Conservation (phyloP, 306 rosid genomes). For the Vigna radiata region DNA sequence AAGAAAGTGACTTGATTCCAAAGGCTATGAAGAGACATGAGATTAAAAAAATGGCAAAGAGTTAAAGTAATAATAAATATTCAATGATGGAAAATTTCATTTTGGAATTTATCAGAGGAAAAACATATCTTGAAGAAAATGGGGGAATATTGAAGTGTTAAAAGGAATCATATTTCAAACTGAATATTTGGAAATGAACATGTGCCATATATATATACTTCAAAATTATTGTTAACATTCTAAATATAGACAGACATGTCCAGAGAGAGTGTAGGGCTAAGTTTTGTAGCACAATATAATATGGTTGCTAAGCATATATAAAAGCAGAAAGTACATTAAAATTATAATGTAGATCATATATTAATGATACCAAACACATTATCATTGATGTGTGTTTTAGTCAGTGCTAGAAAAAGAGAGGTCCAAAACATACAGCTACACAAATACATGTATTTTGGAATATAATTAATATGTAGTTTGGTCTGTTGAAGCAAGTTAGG, state of each 20-base stretch:
- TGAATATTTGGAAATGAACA: not conserved
- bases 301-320: conserved; percentile 8
- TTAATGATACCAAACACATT: not conserved
- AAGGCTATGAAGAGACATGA: no score
- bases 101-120: not conserved
- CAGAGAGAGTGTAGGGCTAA: not conserved
- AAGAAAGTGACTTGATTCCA: not conserved
- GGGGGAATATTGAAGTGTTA: conserved; percentile 12
- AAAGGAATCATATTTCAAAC: conserved; percentile 6
- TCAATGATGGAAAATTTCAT: not conserved
- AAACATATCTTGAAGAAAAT: not conserved
- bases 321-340: not conserved
- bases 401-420: conserved; percentile 1
- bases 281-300: not conserved
- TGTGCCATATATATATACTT: conserved; percentile 15
- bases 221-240: not conserved
- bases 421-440: conserved; percentile 51
- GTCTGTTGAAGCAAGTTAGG: conserved; percentile 26
- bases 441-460: not conserved
- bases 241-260: conserved; percentile 33
- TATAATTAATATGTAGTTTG: conserved; percentile 28
- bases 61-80: conserved; percentile 10
- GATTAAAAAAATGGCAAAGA: not conserved
- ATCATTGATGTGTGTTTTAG: not conserved
- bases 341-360: not conserved